Evolutionary conservation across 768 basidiomycete species (phyloP).

Genomic region (Russula griseocarnosa): DNA sequence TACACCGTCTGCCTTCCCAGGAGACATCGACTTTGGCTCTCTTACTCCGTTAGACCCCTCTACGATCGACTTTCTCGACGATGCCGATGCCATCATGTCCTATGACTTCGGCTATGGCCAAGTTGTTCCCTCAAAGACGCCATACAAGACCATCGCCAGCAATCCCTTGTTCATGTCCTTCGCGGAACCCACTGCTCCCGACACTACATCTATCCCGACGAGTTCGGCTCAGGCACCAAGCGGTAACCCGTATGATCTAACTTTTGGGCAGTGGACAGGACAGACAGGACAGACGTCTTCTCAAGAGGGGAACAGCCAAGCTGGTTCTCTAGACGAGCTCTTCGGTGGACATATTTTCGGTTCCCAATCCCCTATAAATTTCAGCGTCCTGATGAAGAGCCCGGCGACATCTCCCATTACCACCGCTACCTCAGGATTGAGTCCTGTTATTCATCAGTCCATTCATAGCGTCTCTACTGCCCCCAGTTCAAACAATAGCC

Average conservation of each 20-base stretch:
- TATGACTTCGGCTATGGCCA: constrained; percentile 43
- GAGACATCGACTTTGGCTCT: constrained; percentile 57
- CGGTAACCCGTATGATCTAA: constrained; percentile 44
- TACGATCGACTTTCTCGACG: constrained; percentile 62
- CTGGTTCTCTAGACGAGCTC: constrained; percentile 44
- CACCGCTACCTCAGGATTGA: constrained; percentile 36
- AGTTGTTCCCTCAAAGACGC: constrained; percentile 42
- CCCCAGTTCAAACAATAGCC: constrained; percentile 28
- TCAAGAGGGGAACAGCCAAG: constrained; percentile 34
- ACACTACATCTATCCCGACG: constrained; percentile 28
- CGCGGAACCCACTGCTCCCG: constrained; percentile 40
- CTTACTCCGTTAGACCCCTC: constrained; percentile 67
- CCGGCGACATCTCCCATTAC: constrained; percentile 39
- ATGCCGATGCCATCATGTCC: constrained; percentile 27
- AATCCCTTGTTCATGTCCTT: constrained; percentile 87
- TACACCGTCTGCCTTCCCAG: constrained; percentile 29
- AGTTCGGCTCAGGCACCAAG: constrained; percentile 1
- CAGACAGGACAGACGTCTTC: constrained; percentile 33
- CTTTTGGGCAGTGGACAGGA: constrained; percentile 39
- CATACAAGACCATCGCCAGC: constrained; percentile 76
- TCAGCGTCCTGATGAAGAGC: constrained; percentile 24
- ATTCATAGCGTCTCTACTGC: constrained; percentile 7
- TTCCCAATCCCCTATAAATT: constrained; percentile 29
- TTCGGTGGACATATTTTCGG: constrained; percentile 42
- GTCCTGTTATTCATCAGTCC: constrained; percentile 53